phyloP scores from a whole-genome alignment of 1,284 basidiomycete genomes.

The Melanopsichium pennsylvanicum region DNA sequence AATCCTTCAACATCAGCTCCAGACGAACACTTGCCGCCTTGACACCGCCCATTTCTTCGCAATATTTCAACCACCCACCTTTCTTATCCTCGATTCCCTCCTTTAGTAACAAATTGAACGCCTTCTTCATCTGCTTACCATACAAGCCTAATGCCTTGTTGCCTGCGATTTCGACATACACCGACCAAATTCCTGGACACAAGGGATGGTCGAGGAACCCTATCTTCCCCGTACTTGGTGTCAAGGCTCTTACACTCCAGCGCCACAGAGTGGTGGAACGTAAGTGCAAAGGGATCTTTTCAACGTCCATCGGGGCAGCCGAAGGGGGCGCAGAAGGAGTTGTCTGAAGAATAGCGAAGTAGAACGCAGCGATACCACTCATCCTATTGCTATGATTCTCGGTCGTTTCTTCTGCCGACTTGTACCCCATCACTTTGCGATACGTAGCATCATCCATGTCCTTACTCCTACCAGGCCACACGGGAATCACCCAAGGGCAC shows the following conservation, averaged over 20 bases:
- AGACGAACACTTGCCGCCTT: slow-evolving; percentile 58
- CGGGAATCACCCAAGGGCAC: slow-evolving; percentile 72
- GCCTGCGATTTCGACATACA: slow-evolving; percentile 59
- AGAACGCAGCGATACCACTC: slow-evolving; percentile 83
- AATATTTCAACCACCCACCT: slow-evolving; percentile 42
- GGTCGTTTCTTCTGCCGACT: slow-evolving; percentile 68
- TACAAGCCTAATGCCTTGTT: slow-evolving; percentile 36
- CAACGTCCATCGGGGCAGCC: slow-evolving; percentile 5
- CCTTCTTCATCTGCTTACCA: slow-evolving; percentile 54
- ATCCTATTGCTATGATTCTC: slow-evolving; percentile 80
- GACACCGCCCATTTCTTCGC: slow-evolving; percentile 37
- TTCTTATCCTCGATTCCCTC: slow-evolving; percentile 46
- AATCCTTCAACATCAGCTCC: slow-evolving; percentile 63
- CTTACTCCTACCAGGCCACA: slow-evolving; percentile 60
- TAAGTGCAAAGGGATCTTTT: slow-evolving; percentile 33
- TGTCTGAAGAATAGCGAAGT: slow-evolving; percentile 78
- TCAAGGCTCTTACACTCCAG: slow-evolving; percentile 56
- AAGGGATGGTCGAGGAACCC: slow-evolving; percentile 52
- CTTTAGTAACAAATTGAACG: slow-evolving; percentile 46
- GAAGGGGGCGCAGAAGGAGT: slow-evolving; percentile 34
- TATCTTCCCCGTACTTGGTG: slow-evolving; percentile 36
- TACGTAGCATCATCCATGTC: slow-evolving; percentile 70
- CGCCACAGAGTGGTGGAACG: slow-evolving; percentile 57
- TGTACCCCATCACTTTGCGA: slow-evolving; percentile 76
- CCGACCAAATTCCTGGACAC: slow-evolving; percentile 56